Base-by-base conservation (phyloP, 306 rosid genomes). In the Vigna reflexopilosa region DNA sequence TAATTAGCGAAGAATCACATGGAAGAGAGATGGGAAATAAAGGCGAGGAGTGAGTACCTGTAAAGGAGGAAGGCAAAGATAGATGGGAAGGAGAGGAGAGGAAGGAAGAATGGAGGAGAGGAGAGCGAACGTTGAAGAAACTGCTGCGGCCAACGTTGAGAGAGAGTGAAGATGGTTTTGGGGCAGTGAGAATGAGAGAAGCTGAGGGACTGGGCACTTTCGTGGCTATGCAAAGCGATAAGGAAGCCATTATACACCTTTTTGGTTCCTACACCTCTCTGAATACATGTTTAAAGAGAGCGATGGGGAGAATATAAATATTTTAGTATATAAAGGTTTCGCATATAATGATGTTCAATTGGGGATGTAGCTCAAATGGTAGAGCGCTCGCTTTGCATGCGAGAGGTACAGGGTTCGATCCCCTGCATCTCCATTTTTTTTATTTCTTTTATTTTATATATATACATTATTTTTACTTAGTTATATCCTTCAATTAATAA, bases 201-300 rank as follows among this genome's bases (percentile, higher is more conserved):
- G 83, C 71, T 9, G 47, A 24, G 58, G 20, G 42, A 4, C 52
- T 63, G 24, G 72, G 78, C 1, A 47, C 59, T 51, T 38, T 48
- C 48, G 40, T 38, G 73, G 67, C 70, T 63, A 72, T 52, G 51
- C 71, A 42, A 4, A 72, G 59, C 9, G 83, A 72, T 52, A 80
- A 72, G 61, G 83, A 80, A 72, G 51, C 83, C 83, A 80, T 80
- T 80, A 72, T 72, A 79, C 68, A 15, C 68, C 14, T 72, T 51
- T 79, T 17, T 26, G 3, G 28, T 19, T 17, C 0, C n/a, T 20
- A n/a, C 49, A 36, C 40, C 56, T 12, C 40, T 45, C 36, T 44
- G 14, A 10, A 10, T 2, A 2, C 48, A 4, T 9, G 48, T 9
- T 44, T 44, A 44, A 40, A 0, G 32, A 22, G 32, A 34, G 4